Evolutionary conservation across 257 asterid genomes (phyloP).

Genomic region (Solanum neorickii): DNA sequence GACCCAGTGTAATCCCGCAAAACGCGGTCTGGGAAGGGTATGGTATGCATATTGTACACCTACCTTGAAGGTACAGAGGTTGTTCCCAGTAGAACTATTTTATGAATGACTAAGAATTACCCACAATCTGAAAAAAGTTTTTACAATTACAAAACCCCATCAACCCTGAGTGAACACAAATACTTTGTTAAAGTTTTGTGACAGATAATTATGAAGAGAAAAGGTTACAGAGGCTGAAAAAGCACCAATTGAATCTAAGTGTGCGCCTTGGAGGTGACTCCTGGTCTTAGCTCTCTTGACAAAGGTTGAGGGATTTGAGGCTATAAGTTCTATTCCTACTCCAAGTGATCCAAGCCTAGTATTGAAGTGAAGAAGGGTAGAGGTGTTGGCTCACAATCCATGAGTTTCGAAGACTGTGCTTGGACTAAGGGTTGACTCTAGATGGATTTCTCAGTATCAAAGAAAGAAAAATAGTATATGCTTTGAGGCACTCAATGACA

Average conservation of each 20-base stretch:
- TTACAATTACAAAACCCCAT: neutral
- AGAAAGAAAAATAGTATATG: neutral
- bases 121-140: neutral
- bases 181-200: neutral
- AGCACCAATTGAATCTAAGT: neutral
- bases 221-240: neutral
- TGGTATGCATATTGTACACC: neutral
- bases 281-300: neutral
- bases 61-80: neutral
- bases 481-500: neutral
- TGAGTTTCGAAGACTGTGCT: neutral
- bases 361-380: neutral
- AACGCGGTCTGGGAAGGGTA: neutral
- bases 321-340: neutral
- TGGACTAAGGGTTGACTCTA: neutral
- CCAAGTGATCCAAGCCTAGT: neutral
- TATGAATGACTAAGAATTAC: neutral
- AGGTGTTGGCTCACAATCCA: neutral
- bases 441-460: neutral
- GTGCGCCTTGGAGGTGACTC: neutral
- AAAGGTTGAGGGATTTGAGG: neutral
- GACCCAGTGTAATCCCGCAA: neutral
- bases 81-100: neutral
- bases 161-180: neutral
- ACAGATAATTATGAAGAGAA: neutral